These are phyloP conservation scores for Nicotiana undulata DNA, from an alignment of 257 asterid genomes.

Conservation along the genomic window DNA sequence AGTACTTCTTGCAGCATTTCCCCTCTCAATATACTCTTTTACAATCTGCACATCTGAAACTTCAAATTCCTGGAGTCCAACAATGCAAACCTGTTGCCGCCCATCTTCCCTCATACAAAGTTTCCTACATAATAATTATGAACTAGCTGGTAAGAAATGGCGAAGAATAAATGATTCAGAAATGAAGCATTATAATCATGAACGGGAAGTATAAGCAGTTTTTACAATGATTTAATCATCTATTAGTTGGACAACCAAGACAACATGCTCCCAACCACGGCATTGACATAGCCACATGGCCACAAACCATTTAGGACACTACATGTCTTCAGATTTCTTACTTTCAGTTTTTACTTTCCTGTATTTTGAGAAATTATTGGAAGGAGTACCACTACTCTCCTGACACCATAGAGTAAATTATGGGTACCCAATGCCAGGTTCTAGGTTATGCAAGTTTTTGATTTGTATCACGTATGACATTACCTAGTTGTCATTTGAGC, in stretches of 20 bases:
- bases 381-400: neutral
- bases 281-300: neutral
- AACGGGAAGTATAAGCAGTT: neutral
- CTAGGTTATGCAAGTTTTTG: neutral
- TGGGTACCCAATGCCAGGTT: neutral
- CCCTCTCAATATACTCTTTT: conserved; percentile 90
- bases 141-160: neutral
- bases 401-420: neutral
- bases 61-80: conserved; percentile 98
- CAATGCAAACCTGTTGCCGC: conserved; percentile 97
- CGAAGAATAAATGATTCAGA: neutral
- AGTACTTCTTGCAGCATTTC: conserved; percentile 95
- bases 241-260: neutral
- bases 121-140: conserved; percentile 48
- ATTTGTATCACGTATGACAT: neutral
- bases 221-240: neutral
- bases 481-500: neutral
- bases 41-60: conserved; percentile 95
- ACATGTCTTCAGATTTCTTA: neutral
- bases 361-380: neutral
- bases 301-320: neutral
- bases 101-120: conserved; percentile 99
- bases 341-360: neutral
- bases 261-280: neutral
- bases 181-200: neutral